phyloP scores from a whole-genome alignment of 2,329 filamentous ascomycete species.

The Plenodomus lindquistii region DNA sequence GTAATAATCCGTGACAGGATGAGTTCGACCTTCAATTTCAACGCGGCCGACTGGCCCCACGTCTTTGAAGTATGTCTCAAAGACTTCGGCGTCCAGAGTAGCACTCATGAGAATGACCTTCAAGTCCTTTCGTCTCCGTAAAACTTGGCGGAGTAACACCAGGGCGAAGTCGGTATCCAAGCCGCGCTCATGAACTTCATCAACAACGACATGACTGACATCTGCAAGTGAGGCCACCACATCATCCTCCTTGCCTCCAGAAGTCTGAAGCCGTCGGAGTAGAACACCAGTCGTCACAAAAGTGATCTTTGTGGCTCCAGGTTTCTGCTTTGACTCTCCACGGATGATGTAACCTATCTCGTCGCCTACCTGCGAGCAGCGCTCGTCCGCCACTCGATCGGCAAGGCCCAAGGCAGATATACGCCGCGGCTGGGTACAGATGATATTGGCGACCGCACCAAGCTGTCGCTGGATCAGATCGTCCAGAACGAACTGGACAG shows the following conservation, averaged over 20 bases:
- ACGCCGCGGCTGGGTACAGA: conserved; percentile 92
- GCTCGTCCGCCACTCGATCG: conserved; percentile 90
- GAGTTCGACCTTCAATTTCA: conserved; percentile 86
- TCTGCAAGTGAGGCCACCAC: conserved; percentile 81
- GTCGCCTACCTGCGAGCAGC: conserved; percentile 77
- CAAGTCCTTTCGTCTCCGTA: conserved; percentile 73
- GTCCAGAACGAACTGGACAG: conserved; percentile 93
- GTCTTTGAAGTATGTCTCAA: conserved; percentile 79
- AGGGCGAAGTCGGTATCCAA: conserved; percentile 94
- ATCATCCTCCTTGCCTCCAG: conserved; percentile 77
- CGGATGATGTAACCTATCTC: conserved; percentile 93
- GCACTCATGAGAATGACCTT: conserved; percentile 96
- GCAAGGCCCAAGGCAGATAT: conserved; percentile 94
- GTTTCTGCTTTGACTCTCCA: conserved; percentile 78
- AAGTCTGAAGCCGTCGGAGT: conserved; percentile 86
- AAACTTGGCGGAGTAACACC: conserved; percentile 80
- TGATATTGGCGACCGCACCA: conserved; percentile 80
- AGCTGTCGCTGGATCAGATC: conserved; percentile 78
- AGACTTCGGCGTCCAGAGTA: conserved; percentile 85
- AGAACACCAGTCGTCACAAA: conserved; percentile 97
- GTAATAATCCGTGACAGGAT: conserved; percentile 86
- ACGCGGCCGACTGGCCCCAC: conserved; percentile 75
- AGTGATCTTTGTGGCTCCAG: conserved; percentile 78
- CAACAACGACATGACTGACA: conserved; percentile 91
- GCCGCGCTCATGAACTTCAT: conserved; percentile 95